A percentile compares a stretch with the other conserved stretches of the same genome.
These are phyloP conservation scores for Marsdenia floribunda DNA, from an alignment of 257 asterid genomes.

Conservation along the genomic window DNA sequence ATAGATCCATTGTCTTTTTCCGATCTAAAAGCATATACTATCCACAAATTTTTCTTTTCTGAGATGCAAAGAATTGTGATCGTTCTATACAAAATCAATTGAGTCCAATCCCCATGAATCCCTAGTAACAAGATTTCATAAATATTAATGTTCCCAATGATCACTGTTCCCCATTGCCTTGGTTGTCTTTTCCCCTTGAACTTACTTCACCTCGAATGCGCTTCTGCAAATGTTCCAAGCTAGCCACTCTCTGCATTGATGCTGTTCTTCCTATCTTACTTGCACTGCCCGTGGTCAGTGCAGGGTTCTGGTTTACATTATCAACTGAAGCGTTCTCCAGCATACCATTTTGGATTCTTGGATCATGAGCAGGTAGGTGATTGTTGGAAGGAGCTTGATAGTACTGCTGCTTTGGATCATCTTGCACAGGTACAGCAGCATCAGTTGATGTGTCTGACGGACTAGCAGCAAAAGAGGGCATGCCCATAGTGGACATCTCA, in stretches of 20 bases:
- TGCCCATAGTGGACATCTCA: constrained; percentile 56
- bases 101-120: neutral
- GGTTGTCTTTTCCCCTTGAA: constrained; percentile 27
- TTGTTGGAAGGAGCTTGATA: constrained; percentile 39
- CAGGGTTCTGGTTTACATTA: constrained; percentile 26
- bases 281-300: constrained; percentile 20
- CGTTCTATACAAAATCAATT: constrained; percentile 8
- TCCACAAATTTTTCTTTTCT: neutral
- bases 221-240: constrained; percentile 92
- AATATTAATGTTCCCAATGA: neutral
- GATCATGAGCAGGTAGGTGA: constrained; percentile 34
- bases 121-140: constrained; percentile 3
- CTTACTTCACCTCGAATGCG: constrained; percentile 56
- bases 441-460: constrained; percentile 67
- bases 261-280: constrained; percentile 45
- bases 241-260: constrained; percentile 85
- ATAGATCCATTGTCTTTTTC: neutral
- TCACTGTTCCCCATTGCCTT: constrained; percentile 29
- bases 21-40: neutral
- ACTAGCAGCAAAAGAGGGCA: constrained; percentile 52
- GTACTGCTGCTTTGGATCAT: constrained; percentile 46
- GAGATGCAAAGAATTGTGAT: constrained; percentile 15
- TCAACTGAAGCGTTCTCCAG: constrained; percentile 36
- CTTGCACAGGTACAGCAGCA: constrained; percentile 62
- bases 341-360: constrained; percentile 37